Percentiles rank a stretch among this genome's conserved stretches.
These are phyloP conservation scores for Austroboletus sp. DNA, from an alignment of 1,284 basidiomycete genomes.

Conservation along the genomic window DNA sequence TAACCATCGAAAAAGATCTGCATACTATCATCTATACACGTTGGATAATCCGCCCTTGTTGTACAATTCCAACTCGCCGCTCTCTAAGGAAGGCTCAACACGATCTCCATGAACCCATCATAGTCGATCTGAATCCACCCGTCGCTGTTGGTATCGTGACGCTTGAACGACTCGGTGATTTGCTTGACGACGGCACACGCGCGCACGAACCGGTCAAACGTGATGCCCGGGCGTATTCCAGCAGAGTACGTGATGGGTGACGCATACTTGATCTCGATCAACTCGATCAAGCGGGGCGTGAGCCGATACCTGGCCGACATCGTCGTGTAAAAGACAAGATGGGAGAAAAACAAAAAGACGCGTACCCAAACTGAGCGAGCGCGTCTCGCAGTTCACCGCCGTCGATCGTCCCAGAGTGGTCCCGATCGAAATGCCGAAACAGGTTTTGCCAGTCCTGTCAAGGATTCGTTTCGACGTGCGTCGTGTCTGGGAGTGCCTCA, in stretches of 20 bases:
- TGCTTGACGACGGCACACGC: slow-evolving; percentile 77
- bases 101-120: slow-evolving; percentile 69
- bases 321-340: not conserved
- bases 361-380: slow-evolving; percentile 59
- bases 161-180: slow-evolving; percentile 59
- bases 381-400: slow-evolving; percentile 57
- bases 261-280: slow-evolving; percentile 62
- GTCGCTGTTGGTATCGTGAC: slow-evolving; percentile 58
- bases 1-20: not conserved
- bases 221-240: slow-evolving; percentile 50
- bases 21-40: not conserved
- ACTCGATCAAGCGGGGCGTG: slow-evolving; percentile 52
- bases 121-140: slow-evolving; percentile 75
- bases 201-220: slow-evolving; percentile 76
- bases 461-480: not conserved
- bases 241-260: slow-evolving; percentile 34
- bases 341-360: not conserved
- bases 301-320: slow-evolving; percentile 48
- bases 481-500: slow-evolving; percentile 10
- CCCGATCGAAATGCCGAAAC: slow-evolving; percentile 71
- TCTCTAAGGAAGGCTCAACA: slow-evolving; percentile 56
- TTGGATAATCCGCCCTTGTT: not conserved
- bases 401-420: slow-evolving; percentile 71
- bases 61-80: not conserved
- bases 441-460: slow-evolving; percentile 70